phyloP scores from a whole-genome alignment of 768 basidiomycete species.

The Suillus brevipes region DNA sequence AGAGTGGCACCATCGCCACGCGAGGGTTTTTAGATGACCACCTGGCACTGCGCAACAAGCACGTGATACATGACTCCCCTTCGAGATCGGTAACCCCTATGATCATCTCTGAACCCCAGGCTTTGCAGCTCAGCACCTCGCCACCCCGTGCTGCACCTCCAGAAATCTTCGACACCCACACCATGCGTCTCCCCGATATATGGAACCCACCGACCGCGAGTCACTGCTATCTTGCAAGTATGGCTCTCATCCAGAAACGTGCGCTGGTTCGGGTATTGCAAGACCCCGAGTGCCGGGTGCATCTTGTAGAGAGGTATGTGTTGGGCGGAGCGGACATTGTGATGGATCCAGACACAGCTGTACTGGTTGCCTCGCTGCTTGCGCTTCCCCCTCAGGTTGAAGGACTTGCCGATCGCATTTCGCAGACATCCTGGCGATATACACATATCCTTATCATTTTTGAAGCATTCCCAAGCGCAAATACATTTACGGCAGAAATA shows the following conservation, averaged over 20 bases:
- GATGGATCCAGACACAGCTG: conserved; percentile 59
- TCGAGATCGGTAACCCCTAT: not conserved
- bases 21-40: not conserved
- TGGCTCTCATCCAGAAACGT: conserved; percentile 69
- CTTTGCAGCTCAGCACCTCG: not conserved
- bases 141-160: conserved; percentile 34
- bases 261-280: conserved; percentile 54
- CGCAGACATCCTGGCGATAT: conserved; percentile 65
- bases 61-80: not conserved
- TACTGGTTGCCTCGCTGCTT: conserved; percentile 49
- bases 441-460: conserved; percentile 57
- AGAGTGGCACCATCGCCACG: not conserved
- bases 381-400: conserved; percentile 52
- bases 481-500: conserved; percentile 31
- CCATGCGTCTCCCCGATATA: conserved; percentile 42
- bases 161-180: conserved; percentile 44
- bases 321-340: conserved; percentile 66
- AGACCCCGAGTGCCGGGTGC: conserved; percentile 44
- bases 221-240: conserved; percentile 71
- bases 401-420: conserved; percentile 43
- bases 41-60: not conserved
- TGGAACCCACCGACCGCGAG: conserved; percentile 31
- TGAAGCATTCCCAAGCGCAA: conserved; percentile 60
- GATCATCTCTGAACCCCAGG: not conserved
- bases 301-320: conserved; percentile 63